Percentiles rank a stretch among this genome's conserved stretches.
phyloP scores from a whole-genome alignment of 208 protist genomes.

The Crithidia sp. region DNA sequence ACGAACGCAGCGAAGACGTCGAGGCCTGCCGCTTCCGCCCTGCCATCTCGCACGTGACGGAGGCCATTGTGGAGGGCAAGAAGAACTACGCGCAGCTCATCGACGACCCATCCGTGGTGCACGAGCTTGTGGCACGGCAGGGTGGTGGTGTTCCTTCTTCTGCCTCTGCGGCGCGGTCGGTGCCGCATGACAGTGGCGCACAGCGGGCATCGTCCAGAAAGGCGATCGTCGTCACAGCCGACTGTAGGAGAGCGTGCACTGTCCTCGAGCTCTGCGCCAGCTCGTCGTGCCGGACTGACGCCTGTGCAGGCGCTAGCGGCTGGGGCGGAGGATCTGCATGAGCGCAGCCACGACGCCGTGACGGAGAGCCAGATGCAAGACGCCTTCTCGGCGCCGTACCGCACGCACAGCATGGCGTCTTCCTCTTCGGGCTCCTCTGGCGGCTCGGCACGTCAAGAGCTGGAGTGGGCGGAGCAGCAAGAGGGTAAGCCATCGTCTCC shows the following conservation, averaged over 20 bases:
- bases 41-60: conserved; percentile 13
- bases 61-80: conserved; percentile 7
- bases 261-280: not conserved
- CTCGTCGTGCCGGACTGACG: not conserved
- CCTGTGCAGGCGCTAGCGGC: conserved; percentile 16
- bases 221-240: not conserved
- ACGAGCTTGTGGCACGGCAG: not conserved
- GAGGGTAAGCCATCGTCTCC: not conserved
- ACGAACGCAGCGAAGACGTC: conserved; percentile 9
- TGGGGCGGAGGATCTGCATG: not conserved
- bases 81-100: conserved; percentile 13
- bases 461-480: not conserved
- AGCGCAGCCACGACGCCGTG: not conserved
- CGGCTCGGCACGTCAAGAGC: not conserved
- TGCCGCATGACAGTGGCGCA: not conserved
- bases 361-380: not conserved
- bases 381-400: not conserved
- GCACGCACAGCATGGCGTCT: not conserved
- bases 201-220: not conserved
- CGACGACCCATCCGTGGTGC: conserved; percentile 1
- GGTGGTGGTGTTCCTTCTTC: not conserved
- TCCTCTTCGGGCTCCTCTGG: conserved; percentile 1
- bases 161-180: not conserved
- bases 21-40: conserved; percentile 26
- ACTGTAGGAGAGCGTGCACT: not conserved